Base-by-base conservation (phyloP, 257 asterid species). In the Scutellaria baicalensis region DNA sequence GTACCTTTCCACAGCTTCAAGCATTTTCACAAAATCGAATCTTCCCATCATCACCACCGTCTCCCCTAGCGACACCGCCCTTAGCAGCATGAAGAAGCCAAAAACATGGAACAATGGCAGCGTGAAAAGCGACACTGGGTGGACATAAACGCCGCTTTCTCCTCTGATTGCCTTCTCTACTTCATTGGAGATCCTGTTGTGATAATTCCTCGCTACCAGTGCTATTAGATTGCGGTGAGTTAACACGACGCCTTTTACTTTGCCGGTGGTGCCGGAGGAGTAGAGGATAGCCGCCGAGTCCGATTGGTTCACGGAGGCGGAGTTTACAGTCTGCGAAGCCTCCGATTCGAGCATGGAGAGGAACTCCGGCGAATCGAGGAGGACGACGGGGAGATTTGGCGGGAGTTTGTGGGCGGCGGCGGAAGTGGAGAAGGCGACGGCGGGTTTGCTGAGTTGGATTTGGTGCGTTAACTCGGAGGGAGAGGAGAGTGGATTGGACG, bases 191-290 rank as follows among this genome's bases (percentile, higher is more conserved):
- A 38, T 21, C 49, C 13, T 86, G 14, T 36, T 73, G 16, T 85
- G 31, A 11, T 75, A 82, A 43, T 78, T n/a, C 4, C 83, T 80
- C 0, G 86, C 81, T 23, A 73, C 71, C 38, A 81, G 45, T 0
- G 92, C 86, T 1, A 88, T 88, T 18, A 90, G 68, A 69, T 88
- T 90, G 45, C 95, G 86, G 83, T 93, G 98, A 66, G 85, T 87
- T 33, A 93, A n/a, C 64, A 83, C 87, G 1, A 93, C 98, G 9
- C 92, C 98, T 31, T 90, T 90, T 7, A 84, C 89, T 65, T 75
- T 78, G 0, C 98, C 98, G 57, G 97, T 93, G 31, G 98, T 93
- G 48, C 98, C 98, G 21, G 98, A 93, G 0, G 98, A 93, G 79
- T 85, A 93, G 0, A 93, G 89, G 23, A 93, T 72, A 6, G 91